Evolutionary conservation across 1,139 yeast species (phyloP).

Genomic region (Lodderomyces orthopsilosis): DNA sequence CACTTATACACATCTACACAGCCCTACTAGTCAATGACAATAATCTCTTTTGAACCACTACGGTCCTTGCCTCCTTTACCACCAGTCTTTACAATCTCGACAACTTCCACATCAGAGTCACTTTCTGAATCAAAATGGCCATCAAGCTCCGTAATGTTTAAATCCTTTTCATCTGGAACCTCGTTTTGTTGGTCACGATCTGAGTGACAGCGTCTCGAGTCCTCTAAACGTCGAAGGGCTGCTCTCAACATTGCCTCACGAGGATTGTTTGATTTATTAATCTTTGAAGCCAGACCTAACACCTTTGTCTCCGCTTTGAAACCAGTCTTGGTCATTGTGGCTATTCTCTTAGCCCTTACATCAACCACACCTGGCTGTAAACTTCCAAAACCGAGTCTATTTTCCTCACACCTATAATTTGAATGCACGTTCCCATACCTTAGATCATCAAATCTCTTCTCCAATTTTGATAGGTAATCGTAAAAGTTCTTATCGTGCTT

Average conservation of each 20-base stretch:
- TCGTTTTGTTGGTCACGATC: conserved; percentile 20
- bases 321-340: conserved; percentile 34
- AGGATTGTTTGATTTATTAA: conserved; percentile 22
- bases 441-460: conserved; percentile 54
- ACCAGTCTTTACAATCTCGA: conserved; percentile 19
- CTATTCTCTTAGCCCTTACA: conserved; percentile 38
- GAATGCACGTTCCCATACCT: conserved; percentile 26
- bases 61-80: neutral
- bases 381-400: conserved; percentile 43
- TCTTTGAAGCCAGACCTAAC: conserved; percentile 24
- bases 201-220: conserved; percentile 53
- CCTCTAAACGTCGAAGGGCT: conserved; percentile 60
- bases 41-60: conserved; percentile 12
- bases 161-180: conserved; percentile 34
- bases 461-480: conserved; percentile 58
- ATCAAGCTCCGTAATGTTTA: conserved; percentile 26
- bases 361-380: conserved; percentile 20
- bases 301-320: conserved; percentile 39
- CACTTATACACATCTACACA: too few relatives aligned
- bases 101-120: conserved; percentile 16
- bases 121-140: conserved; percentile 5
- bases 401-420: conserved; percentile 49
- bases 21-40: conserved; percentile 23
- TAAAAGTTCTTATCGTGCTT: conserved; percentile 80
- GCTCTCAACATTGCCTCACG: conserved; percentile 61